phyloP scores from a whole-genome alignment of 208 protist genomes.

The Acanthamoeba healyi region DNA sequence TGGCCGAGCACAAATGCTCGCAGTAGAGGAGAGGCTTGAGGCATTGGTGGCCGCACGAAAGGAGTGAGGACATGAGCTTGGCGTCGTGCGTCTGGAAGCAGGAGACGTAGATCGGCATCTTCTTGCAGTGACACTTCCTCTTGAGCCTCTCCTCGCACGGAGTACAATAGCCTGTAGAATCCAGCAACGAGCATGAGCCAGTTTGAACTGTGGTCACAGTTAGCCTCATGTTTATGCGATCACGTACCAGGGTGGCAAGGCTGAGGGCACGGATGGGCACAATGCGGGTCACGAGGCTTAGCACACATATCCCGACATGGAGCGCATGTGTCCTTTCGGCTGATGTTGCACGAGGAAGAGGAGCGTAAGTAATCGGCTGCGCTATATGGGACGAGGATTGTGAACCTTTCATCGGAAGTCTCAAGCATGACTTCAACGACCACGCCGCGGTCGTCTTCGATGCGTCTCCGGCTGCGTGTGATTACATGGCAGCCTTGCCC shows the following conservation, averaged over 20 bases:
- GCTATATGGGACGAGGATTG: not conserved
- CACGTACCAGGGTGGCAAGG: conserved; percentile 24
- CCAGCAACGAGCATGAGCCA: not conserved
- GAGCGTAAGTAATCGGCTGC: not conserved
- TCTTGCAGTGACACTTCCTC: conserved; percentile 40
- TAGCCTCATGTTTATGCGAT: not conserved
- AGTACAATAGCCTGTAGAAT: not conserved
- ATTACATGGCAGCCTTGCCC: not conserved
- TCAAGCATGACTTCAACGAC: conserved; percentile 4
- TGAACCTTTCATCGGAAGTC: not conserved
- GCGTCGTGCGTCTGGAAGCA: conserved; percentile 39
- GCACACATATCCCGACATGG: not conserved
- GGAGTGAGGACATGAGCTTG: not conserved
- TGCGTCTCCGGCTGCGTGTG: not conserved
- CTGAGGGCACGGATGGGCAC: conserved; percentile 33
- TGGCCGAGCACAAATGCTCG: conserved; percentile 14
- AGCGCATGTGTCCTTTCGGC: not conserved
- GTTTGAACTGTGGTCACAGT: no score
- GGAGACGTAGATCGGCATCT: conserved; percentile 26
- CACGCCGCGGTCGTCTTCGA: conserved; percentile 53
- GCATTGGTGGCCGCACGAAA: conserved; percentile 23
- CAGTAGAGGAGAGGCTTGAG: conserved; percentile 7
- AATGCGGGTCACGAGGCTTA: not conserved
- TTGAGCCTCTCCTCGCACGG: conserved; percentile 26
- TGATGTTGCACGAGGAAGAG: not conserved